A percentile compares a stretch with the other conserved stretches of the same genome.
Conservation (phyloP, 176 grass and related monocot genomes). For the Juncus effusus region DNA sequence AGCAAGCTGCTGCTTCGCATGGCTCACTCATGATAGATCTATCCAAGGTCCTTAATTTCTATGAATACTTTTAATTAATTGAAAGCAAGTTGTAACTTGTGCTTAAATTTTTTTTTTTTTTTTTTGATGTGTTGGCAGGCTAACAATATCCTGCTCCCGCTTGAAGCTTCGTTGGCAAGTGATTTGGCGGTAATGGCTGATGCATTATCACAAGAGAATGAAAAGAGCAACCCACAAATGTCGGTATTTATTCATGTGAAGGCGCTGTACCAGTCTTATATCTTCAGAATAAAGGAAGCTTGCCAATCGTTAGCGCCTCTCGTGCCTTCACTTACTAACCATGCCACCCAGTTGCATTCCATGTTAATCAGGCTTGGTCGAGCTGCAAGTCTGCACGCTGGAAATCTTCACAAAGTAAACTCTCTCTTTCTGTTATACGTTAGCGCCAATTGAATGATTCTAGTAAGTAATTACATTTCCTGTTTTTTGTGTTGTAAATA, state of each 20-base stretch:
- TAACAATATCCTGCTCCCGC: slow-evolving; percentile 76
- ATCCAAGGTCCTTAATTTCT: slow-evolving; percentile 56
- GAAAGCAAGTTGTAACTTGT: slow-evolving; percentile 14
- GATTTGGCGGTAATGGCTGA: slow-evolving; percentile 72
- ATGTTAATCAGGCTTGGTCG: slow-evolving; percentile 82
- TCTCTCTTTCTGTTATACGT: slow-evolving; percentile 15
- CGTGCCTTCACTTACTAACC: slow-evolving; percentile 50
- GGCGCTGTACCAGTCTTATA: slow-evolving; percentile 79
- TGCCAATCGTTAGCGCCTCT: slow-evolving; percentile 59
- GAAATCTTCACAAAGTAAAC: slow-evolving; percentile 88
- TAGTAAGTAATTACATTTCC: not conserved
- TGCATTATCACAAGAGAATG: slow-evolving; percentile 59
- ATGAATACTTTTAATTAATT: not conserved
- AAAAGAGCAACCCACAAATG: slow-evolving; percentile 38
- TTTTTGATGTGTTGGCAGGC: slow-evolving; percentile 53
- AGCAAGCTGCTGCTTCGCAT: slow-evolving; percentile 68
- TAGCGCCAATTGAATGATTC: not conserved
- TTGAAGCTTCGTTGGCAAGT: slow-evolving; percentile 68
- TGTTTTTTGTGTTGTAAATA: slow-evolving; percentile 12
- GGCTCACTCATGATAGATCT: slow-evolving; percentile 70
- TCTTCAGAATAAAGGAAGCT: slow-evolving; percentile 70
- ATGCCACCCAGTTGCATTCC: slow-evolving; percentile 68
- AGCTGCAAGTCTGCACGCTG: slow-evolving; percentile 80
- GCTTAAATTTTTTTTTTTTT: slow-evolving; percentile 30
- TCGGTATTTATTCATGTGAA: slow-evolving; percentile 69